Evolutionary conservation across 1,284 basidiomycete genomes (phyloP), one percentile per base, ranked within the genome.

Genomic region (Trametes hirsuta): DNA sequence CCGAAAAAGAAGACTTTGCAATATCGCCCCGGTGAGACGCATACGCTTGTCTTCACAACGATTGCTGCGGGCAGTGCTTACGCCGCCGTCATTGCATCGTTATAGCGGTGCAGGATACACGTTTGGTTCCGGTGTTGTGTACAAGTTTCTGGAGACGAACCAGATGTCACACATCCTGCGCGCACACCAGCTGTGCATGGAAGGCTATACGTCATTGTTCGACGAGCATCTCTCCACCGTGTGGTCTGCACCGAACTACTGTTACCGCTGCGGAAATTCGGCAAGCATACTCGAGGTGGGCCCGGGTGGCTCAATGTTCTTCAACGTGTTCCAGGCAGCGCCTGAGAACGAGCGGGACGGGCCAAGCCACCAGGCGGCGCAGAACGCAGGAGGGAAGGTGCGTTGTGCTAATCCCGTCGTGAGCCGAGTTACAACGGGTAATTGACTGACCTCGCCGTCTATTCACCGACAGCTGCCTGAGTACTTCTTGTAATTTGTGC

Each of bases 151-250:
- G 55, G 88, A 90, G 69, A 88, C 93, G 54, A 99, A 99, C 78
- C 85, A 89, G 65, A 98, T 99, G 95, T 90, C 91, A 40, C 97
- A 99, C 73, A 98, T 99, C 68, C 84, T 99, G 14, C 91, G 97
- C 30, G 97, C 97, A 15, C 97, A 99, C 75, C 97, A 99, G 72
- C 85, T 99, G 5, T 99, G 97, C 76, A 98, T 99, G 97, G 97
- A 99, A 77, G 97, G 97, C 2, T 99, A 94, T 76, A 88, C 91
- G 24, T 95, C 96, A 4, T 81, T 98, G 37, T 99, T 98, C 76
- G 94, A 97, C 74, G 92, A 95, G 68, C 90, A 94, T 68, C 85
- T 99, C 47, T 95, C 94, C 25, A 99, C 97, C 0, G 97, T 99
- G 2, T 99, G 97, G 97, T 94, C 91, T 39, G 97, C 96, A 45